phyloP scores from a whole-genome alignment of 306 rosid genomes.

The Acmispon strigosus region DNA sequence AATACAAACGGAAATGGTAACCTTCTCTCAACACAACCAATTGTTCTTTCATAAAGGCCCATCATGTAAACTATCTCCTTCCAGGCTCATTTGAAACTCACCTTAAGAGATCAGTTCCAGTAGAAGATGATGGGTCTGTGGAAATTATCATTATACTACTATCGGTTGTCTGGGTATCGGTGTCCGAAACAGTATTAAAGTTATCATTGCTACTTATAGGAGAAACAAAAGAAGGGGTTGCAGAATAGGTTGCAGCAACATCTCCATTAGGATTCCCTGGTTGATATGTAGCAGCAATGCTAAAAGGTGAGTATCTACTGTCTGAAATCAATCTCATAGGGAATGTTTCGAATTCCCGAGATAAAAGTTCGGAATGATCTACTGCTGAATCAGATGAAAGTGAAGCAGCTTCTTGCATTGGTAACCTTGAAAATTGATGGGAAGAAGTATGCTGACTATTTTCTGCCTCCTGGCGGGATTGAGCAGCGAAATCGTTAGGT shows the following conservation, averaged over 20 bases:
- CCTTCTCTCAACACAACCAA: not conserved
- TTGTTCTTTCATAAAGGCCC: not conserved
- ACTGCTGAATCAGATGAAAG: constrained; percentile 39
- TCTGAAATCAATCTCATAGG: constrained; percentile 13
- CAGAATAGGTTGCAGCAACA: constrained; percentile 26
- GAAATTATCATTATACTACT: constrained; percentile 14
- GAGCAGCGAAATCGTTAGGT: constrained; percentile 15
- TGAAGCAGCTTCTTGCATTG: constrained; percentile 35
- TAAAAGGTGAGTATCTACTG: constrained; percentile 15
- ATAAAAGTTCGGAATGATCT: not conserved
- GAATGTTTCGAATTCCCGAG: constrained; percentile 40
- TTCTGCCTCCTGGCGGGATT: constrained; percentile 10
- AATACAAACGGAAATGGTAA: not conserved
- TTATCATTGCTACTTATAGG: constrained; percentile 18
- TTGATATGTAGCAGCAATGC: constrained; percentile 26
- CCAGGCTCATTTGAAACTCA: constrained; percentile 26
- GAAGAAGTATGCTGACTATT: constrained; percentile 17
- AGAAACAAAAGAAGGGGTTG: constrained; percentile 10
- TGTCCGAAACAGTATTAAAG: not conserved
- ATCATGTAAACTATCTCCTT: constrained; percentile 41
- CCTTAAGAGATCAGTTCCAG: constrained; percentile 24
- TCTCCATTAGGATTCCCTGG: constrained; percentile 25
- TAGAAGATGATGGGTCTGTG: constrained; percentile 23
- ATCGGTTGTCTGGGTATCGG: constrained; percentile 19
- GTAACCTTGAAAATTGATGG: constrained; percentile 34